Evolutionary conservation across 1,284 basidiomycete genomes (phyloP), one percentile per base, ranked within the genome.

Genomic region (Sanguinoderma infundibulare): DNA sequence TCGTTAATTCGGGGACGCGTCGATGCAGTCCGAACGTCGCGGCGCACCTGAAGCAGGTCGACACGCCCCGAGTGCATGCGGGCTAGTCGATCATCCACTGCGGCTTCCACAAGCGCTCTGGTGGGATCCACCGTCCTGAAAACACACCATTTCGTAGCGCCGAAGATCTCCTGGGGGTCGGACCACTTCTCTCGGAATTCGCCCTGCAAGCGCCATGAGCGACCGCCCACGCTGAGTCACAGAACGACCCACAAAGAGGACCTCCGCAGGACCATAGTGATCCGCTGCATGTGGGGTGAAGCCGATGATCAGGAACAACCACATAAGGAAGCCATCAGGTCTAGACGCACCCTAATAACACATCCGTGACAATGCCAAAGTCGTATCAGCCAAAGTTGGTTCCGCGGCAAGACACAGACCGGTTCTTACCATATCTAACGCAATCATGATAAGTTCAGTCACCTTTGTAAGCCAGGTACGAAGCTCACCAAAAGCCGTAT

Each of bases 91-190:
- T 92, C 90, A 65, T 82, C 80, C 12, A 94, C 80, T 8, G 84
- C 89, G n/a, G 80, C 82, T 67, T 86, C 80, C 54, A 92, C 89
- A 54, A 83, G 75, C 38, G 78, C 74, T 8, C 83, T 83, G 6
- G 87, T 82, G 6, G 84, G 79, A n/a, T 75, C 74, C 8, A 80
- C 78, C 17, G 75, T 76, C 59, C 83, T 80, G 76, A 93, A 93
- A 20, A 92, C 84, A 74, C 91, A 94, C 90, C 90, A 93, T 71
- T 93, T 94, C 2, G 91, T 94, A 4, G 87, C 89, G 44, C 90
- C 89, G 20, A 92, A 61, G 14, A 90, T 81, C 2, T 72, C 72
- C n/a, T 76, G 74, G 2, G 78, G 73, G 39, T 77, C 67, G 6
- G 79, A 71, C 22, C 83, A 74, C 6, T 79, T 78, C 59, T 78